Evolutionary conservation across 2,329 filamentous ascomycete genomes (phyloP).

Genomic region (Ascochyta rabiei): DNA sequence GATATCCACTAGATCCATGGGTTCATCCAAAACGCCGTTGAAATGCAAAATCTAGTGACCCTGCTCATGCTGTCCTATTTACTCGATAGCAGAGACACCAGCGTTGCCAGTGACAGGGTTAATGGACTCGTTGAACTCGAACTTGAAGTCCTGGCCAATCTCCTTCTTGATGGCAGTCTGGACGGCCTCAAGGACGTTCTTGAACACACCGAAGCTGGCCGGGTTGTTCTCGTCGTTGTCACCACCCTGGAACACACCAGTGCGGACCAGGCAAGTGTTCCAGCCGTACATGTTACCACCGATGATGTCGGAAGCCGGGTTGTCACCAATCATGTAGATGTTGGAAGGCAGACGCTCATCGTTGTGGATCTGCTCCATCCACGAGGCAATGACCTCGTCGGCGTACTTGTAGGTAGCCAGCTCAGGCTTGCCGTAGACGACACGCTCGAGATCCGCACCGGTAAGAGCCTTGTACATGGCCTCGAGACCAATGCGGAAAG

Average conservation of each 20-base stretch:
- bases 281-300: slow-evolving; percentile 82
- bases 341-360: slow-evolving; percentile 72
- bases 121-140: slow-evolving; percentile 72
- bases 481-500: slow-evolving; percentile 76
- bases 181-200: slow-evolving; percentile 74
- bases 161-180: slow-evolving; percentile 71
- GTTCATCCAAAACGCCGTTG: slow-evolving; percentile 11
- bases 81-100: slow-evolving; percentile 62
- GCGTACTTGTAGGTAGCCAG: slow-evolving; percentile 79
- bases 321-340: slow-evolving; percentile 79
- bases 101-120: slow-evolving; percentile 68
- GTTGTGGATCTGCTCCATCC: slow-evolving; percentile 78
- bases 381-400: slow-evolving; percentile 72
- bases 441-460: slow-evolving; percentile 73
- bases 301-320: slow-evolving; percentile 74
- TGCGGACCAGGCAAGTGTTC: slow-evolving; percentile 80
- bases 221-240: slow-evolving; percentile 79
- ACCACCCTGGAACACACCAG: slow-evolving; percentile 77
- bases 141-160: slow-evolving; percentile 75
- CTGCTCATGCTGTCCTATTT: slow-evolving; percentile 29
- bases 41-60: slow-evolving; percentile 1
- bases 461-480: slow-evolving; percentile 75
- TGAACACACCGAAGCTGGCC: slow-evolving; percentile 77
- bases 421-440: slow-evolving; percentile 78
- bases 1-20: slow-evolving; percentile 19